A percentile compares a stretch with the other conserved stretches of the same genome.
Evolutionary conservation across 352 stramenopile genomes (phyloP).

Genomic region (Globisporangium polare): DNA sequence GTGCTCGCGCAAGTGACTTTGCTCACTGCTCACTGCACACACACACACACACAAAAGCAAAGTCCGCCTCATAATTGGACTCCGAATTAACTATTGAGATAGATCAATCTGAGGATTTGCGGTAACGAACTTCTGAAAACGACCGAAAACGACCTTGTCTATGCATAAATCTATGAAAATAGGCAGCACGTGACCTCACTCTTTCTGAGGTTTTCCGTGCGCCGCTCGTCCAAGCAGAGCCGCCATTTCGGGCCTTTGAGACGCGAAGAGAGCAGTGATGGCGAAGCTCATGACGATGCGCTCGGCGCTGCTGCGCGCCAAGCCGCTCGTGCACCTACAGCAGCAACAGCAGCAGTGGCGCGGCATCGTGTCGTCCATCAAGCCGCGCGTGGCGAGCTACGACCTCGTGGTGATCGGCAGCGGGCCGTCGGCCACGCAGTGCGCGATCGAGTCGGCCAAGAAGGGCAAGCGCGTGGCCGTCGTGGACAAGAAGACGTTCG

Average conservation of each 20-base stretch:
- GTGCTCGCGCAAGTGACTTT: neutral
- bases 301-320: slow-evolving; percentile 6
- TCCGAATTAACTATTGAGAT: neutral
- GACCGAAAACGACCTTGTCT: too few relatives aligned
- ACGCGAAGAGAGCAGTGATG: neutral
- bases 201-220: neutral
- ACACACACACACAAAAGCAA: too few relatives aligned
- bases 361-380: slow-evolving; percentile 18
- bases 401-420: slow-evolving; percentile 88
- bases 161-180: neutral
- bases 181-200: neutral
- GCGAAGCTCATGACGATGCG: slow-evolving; percentile 11
- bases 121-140: too few relatives aligned
- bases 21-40: too few relatives aligned
- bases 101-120: neutral
- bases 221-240: slow-evolving; percentile 6
- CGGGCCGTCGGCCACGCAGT: slow-evolving; percentile 82
- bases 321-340: neutral
- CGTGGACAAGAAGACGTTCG: slow-evolving; percentile 57
- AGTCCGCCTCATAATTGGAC: neutral
- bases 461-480: slow-evolving; percentile 74
- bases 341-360: slow-evolving; percentile 10
- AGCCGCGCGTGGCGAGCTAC: slow-evolving; percentile 51
- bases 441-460: slow-evolving; percentile 83
- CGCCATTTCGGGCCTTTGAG: neutral